Conservation (phyloP, 148 eudicot genomes). For the Bassia scoparia region DNA sequence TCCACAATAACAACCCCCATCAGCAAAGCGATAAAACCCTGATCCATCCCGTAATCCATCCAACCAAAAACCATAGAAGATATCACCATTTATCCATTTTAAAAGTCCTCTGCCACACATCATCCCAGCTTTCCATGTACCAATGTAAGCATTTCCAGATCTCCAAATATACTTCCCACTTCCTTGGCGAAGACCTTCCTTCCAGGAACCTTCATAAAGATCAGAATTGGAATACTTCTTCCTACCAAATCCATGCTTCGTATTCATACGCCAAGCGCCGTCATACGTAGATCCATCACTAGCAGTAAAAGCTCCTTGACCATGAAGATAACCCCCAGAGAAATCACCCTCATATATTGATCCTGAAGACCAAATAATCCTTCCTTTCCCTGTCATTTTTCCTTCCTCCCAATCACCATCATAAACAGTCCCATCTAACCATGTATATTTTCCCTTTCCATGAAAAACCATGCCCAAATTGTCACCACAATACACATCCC, state of each 20-base stretch:
- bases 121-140: conserved; percentile 78
- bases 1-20: conserved; percentile 86
- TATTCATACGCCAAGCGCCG: conserved; percentile 84
- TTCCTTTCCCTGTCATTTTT: conserved; percentile 81
- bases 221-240: conserved; percentile 70
- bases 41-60: conserved; percentile 81
- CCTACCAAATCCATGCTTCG: conserved; percentile 76
- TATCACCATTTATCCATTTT: conserved; percentile 85
- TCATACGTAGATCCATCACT: conserved; percentile 58
- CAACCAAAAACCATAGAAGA: conserved; percentile 88
- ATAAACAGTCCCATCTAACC: conserved; percentile 78
- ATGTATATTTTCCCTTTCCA: conserved; percentile 81
- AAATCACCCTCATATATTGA: conserved; percentile 78
- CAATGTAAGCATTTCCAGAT: conserved; percentile 63
- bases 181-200: conserved; percentile 82
- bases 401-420: conserved; percentile 91
- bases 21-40: conserved; percentile 68
- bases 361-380: conserved; percentile 64
- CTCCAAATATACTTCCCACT: conserved; percentile 77
- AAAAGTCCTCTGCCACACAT: conserved; percentile 88
- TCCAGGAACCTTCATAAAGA: conserved; percentile 87
- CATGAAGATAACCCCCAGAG: conserved; percentile 86
- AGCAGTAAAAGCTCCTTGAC: conserved; percentile 53
- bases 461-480: conserved; percentile 57
- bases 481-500: conserved; percentile 65